Evolutionary conservation across 2,329 filamentous ascomycete species (phyloP), one percentile per base, ranked within the genome.

Genomic region (Cryphonectria naterciae): DNA sequence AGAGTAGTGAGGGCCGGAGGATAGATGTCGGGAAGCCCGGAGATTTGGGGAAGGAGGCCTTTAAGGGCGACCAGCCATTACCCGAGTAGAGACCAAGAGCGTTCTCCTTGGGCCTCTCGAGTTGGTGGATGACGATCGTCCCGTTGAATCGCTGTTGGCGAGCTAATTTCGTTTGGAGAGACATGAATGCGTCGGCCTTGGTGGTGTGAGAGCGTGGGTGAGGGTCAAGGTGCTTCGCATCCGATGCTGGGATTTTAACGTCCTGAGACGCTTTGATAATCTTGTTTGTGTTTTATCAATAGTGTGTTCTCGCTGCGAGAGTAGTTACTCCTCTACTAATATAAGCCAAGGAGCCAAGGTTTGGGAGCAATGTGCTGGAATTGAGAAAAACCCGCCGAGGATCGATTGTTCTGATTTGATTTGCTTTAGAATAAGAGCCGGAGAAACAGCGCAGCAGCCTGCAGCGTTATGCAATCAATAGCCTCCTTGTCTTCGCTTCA

Each of bases 81-180:
- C 54, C 66, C 28, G 37, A 43, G 54, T 68, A 68, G n/a, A 68
- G 43, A 52, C 56, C 54, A 15, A 68, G 66, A 35, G 54, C 66
- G 25, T 68, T 68, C 19, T 60, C 56, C 56, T 49, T 68, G 39
- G 54, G 56, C 17, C 35, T 32, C 22, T 67, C 65, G 37, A 60
- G 19, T 11, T 68, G 25, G 25, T 49, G 54, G n/a, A 68, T 28
- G n/a, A 68, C n/a, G 8, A 43, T 58, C 13, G 66, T 28, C 5
- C 54, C 66, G 39, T 61, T 68, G 66, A 61, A 68, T 19, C 66
- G 66, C 32, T 58, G 66, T 52, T 49, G 39, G 39, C 66, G 66
- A 28, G 54, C 46, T 19, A 49, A 17, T n/a, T 43, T 68, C 11
- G 52, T 35, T 17, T 68, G 66, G 8, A 68, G 17, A 37, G 66